phyloP scores from a whole-genome alignment of 179 eudicot genomes.

The Carnegiea gigantea region DNA sequence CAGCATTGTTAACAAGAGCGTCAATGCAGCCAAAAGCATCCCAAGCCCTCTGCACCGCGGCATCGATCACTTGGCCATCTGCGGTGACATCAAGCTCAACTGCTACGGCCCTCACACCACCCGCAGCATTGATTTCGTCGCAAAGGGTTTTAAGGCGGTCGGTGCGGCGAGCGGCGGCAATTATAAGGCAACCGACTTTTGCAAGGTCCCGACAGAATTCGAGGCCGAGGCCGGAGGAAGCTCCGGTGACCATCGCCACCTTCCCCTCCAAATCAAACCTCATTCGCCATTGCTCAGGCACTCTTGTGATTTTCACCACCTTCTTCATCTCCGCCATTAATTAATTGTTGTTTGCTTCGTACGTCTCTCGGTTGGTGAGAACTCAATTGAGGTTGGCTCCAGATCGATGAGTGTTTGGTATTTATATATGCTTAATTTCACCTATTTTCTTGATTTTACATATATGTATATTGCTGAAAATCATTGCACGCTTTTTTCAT shows the following conservation, averaged over 20 bases:
- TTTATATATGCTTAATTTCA: too few species aligned
- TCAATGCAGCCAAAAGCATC: conserved; percentile 64
- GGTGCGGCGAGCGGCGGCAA: conserved; percentile 49
- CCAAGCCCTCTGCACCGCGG: conserved; percentile 53
- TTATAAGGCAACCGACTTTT: conserved; percentile 41
- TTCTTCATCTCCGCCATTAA: too few species aligned
- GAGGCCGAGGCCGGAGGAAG: conserved; percentile 52
- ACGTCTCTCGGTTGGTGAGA: too few species aligned
- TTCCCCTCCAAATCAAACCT: conserved; percentile 13
- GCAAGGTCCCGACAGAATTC: conserved; percentile 54
- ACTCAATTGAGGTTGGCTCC: too few species aligned
- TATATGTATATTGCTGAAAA: too few species aligned
- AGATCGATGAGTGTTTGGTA: too few species aligned
- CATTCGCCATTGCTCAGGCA: background rate
- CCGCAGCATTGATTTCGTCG: conserved; percentile 33
- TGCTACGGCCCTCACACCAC: conserved; percentile 39
- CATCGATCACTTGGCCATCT: conserved; percentile 40
- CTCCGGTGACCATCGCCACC: conserved; percentile 60
- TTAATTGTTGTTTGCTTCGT: too few species aligned
- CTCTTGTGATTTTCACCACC: too few species aligned
- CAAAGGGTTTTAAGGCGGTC: conserved; percentile 46
- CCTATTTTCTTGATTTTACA: too few species aligned
- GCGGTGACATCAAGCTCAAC: conserved; percentile 60
- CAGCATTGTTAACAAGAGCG: conserved; percentile 75
- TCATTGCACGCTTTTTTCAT: too few species aligned